Conservation (phyloP, 768 basidiomycete genomes). For the Lentinula sp. region DNA sequence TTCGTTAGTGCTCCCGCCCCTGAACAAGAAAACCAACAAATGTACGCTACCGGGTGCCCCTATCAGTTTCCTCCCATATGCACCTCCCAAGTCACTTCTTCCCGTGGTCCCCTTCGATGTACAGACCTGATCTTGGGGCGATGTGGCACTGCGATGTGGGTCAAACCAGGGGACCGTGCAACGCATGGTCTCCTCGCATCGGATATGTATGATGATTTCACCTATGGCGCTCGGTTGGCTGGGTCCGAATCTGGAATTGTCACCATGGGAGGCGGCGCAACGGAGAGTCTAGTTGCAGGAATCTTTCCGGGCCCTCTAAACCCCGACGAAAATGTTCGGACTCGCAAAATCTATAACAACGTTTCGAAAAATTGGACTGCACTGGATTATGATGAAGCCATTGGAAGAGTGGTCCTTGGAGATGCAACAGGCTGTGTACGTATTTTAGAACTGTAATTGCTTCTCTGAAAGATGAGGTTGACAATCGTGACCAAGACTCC, state of each 20-base stretch:
- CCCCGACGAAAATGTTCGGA: constrained; percentile 17
- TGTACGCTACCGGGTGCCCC: constrained; percentile 12
- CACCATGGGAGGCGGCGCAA: neutral
- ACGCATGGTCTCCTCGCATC: constrained; percentile 6
- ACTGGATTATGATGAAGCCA: constrained; percentile 56
- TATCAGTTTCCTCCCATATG: constrained; percentile 47
- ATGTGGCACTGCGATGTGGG: constrained; percentile 57
- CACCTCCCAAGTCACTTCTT: constrained; percentile 27
- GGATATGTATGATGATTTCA: constrained; percentile 9
- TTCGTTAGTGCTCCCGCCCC: neutral
- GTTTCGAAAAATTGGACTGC: constrained; percentile 43
- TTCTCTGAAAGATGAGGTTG: neutral
- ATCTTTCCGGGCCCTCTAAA: constrained; percentile 45
- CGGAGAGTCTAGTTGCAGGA: constrained; percentile 40
- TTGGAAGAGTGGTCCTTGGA: constrained; percentile 48
- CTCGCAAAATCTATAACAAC: constrained; percentile 26
- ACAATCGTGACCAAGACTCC: too few species aligned
- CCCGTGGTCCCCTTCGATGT: constrained; percentile 49
- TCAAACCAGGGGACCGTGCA: constrained; percentile 47
- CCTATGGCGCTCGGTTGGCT: constrained; percentile 9
- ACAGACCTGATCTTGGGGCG: constrained; percentile 46
- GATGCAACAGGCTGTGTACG: constrained; percentile 41
- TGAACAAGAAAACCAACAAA: constrained; percentile 9
- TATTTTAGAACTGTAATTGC: constrained; percentile 23
- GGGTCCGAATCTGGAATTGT: neutral